Evolutionary conservation across 169 alveolate genomes (phyloP).

Genomic region (Plasmodium berghei): DNA sequence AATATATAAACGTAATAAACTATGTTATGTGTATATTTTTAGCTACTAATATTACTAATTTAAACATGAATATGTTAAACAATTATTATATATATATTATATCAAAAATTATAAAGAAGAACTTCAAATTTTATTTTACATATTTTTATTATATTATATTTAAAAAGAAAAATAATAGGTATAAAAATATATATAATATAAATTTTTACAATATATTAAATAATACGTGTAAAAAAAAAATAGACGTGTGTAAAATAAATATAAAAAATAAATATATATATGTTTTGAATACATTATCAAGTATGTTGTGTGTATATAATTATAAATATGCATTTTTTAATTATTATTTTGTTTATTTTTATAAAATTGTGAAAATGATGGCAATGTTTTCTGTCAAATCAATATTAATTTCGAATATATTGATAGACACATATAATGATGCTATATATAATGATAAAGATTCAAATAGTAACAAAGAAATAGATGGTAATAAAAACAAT

Average conservation of each 20-base stretch:
- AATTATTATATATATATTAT: conserved; percentile 39
- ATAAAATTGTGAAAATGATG: conserved; percentile 41
- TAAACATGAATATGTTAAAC: conserved; percentile 48
- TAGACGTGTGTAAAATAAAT: conserved; percentile 14
- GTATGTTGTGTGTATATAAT: conserved; percentile 43
- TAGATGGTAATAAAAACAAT: not conserved
- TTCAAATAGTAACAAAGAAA: not conserved
- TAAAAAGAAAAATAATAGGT: conserved; percentile 34
- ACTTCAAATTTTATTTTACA: conserved; percentile 54
- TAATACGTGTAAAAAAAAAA: not conserved
- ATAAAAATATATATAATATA: conserved; percentile 39
- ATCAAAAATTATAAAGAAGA: conserved; percentile 51
- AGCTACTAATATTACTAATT: conserved; percentile 46
- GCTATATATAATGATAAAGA: not conserved
- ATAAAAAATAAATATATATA: conserved; percentile 55
- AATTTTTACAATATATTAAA: conserved; percentile 24
- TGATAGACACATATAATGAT: conserved; percentile 8
- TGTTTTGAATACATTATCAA: conserved; percentile 44
- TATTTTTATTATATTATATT: conserved; percentile 60
- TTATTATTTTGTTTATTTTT: conserved; percentile 54
- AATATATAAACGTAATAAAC: conserved; percentile 36
- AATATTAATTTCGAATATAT: not conserved
- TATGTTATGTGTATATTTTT: conserved; percentile 30
- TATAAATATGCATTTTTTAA: conserved; percentile 56
- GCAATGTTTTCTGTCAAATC: conserved; percentile 24